A percentile compares a stretch with the other conserved stretches of the same genome.
phyloP scores from a whole-genome alignment of 2,329 filamentous ascomycete species.

The Aureobasidium zeae region DNA sequence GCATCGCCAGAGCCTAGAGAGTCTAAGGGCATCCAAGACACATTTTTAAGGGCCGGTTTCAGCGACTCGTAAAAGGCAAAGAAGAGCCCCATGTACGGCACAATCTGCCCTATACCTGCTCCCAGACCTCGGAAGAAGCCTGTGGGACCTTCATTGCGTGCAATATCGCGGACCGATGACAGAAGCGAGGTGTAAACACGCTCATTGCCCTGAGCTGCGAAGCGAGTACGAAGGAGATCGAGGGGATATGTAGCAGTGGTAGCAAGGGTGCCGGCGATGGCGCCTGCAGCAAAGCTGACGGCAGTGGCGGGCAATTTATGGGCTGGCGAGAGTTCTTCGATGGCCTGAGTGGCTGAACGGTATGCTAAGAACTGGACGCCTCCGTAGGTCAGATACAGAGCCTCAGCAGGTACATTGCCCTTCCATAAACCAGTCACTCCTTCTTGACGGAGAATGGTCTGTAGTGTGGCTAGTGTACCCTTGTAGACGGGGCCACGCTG shows the following conservation, averaged over 20 bases:
- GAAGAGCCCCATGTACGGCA: constrained; percentile 96
- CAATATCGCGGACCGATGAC: constrained; percentile 63
- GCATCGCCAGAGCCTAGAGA: constrained; percentile 67
- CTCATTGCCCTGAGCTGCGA: constrained; percentile 83
- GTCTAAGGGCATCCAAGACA: constrained; percentile 49
- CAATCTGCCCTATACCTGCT: constrained; percentile 75
- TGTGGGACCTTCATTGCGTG: constrained; percentile 58
- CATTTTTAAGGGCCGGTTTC: constrained; percentile 35
- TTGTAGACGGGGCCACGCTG: constrained; percentile 49
- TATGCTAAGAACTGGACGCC: constrained; percentile 86
- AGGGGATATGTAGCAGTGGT: constrained; percentile 84
- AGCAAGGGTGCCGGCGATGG: constrained; percentile 69
- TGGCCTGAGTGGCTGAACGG: constrained; percentile 59
- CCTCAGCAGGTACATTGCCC: constrained; percentile 90
- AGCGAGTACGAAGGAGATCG: constrained; percentile 84
- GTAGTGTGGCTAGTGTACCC: constrained; percentile 65
- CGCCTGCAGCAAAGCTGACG: constrained; percentile 76
- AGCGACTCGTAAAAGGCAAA: constrained; percentile 81
- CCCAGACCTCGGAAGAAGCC: constrained; percentile 86
- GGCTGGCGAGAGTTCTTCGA: constrained; percentile 45
- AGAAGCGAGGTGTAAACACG: constrained; percentile 68
- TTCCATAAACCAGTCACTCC: constrained; percentile 88
- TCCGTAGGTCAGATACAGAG: constrained; percentile 87
- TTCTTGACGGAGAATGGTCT: constrained; percentile 62
- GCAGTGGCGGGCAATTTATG: constrained; percentile 52